Evolutionary conservation across 2,329 filamentous ascomycete genomes (phyloP).

Genomic region (Aspergillus phoenicis): DNA sequence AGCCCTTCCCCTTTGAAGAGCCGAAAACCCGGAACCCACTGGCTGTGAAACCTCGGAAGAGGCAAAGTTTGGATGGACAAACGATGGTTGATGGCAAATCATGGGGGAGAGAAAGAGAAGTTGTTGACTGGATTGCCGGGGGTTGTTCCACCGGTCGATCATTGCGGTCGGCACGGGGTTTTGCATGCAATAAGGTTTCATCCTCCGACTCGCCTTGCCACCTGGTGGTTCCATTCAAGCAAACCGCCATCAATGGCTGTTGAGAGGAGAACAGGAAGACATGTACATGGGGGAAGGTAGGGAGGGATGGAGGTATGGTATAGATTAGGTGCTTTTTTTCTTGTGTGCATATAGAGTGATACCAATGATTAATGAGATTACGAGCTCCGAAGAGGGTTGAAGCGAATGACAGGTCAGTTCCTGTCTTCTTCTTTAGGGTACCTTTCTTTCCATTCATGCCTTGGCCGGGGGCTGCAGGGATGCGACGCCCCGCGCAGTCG

Average conservation of each 20-base stretch:
- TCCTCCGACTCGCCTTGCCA: conserved; percentile 9
- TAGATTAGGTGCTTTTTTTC: too few relatives aligned
- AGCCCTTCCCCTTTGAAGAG: background rate
- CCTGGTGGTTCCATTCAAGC: background rate
- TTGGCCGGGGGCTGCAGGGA: background rate
- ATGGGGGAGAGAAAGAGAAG: background rate
- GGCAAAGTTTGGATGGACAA: conserved; percentile 8
- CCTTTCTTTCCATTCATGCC: background rate
- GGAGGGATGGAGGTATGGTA: background rate
- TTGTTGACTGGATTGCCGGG: background rate
- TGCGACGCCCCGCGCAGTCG: background rate
- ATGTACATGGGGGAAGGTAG: background rate
- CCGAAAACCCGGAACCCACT: background rate
- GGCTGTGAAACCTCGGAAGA: conserved; percentile 1
- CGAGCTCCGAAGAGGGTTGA: background rate
- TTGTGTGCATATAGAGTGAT: background rate
- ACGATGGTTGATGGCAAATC: conserved; percentile 14
- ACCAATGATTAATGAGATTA: background rate
- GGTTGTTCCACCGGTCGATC: conserved; percentile 21
- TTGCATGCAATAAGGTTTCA: background rate
- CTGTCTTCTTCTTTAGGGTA: background rate
- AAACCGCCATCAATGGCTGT: background rate
- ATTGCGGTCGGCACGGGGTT: conserved; percentile 10
- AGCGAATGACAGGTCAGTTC: conserved; percentile 10
- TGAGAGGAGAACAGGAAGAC: background rate